Base-by-base conservation (phyloP, 192 early-diverging fungal species). In the Podila epicladia region DNA sequence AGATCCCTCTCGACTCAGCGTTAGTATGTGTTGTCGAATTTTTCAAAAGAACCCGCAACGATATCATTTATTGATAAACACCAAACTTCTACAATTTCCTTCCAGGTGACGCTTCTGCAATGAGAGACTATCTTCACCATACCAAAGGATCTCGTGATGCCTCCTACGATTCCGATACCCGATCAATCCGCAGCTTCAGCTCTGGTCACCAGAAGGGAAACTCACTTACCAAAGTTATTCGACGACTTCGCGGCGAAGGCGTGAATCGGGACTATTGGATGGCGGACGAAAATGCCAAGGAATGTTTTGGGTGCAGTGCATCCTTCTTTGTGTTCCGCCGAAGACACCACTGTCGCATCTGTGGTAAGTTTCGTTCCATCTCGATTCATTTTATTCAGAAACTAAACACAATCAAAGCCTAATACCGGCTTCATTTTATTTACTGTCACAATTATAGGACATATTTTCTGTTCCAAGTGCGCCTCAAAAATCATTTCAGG, bases 321-420 rank as follows among this genome's bases (percentile, higher is more conserved):
- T 86, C 87, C 4, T 95, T 95, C 69, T 90, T 88, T 22, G 82
- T 91, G 0, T 89, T 93, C 49, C 84, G 93, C 33, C 83, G 94
- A 37, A 91, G 86, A 53, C 94, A 95, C 71, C 94, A 95, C 65
- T 95, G 94, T 73, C 86, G 94, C 32, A 91, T 93, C 41, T 95
- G 94, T 85, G 94, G 93, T 89, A 82, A 72, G 82, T 74, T 22
- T 31, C 32, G 3, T 77, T 45, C 12, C 48, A 48, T 1, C 32
- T 17, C 11, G 0, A n/a, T 48, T 45, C 17, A 45, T 17, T 29
- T 45, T 15, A n/a, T 58, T 62, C n/a, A 51, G 38, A 45, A 71
- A 29, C 5, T 22, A 9, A 41, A 33, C 57, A 45, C 49, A 15
- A 71, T 11, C 64, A 73, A 71, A 4, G 45, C 12, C 41, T 17